A percentile compares a stretch with the other conserved stretches of the same genome.
phyloP scores from a whole-genome alignment of 129 eudicot genomes.

The Mikania micrantha region DNA sequence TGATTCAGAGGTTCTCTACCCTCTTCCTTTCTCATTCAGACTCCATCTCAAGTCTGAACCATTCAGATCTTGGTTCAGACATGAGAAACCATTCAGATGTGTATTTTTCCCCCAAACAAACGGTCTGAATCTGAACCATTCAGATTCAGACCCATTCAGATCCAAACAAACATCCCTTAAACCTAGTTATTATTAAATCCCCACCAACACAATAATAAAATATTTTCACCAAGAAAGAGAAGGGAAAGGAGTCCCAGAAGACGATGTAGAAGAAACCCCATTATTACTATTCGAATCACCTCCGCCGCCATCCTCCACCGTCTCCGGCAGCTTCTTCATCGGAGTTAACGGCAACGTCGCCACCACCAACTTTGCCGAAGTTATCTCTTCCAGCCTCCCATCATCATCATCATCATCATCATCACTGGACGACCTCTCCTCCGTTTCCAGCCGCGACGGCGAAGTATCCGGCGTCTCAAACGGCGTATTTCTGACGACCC shows the following conservation, averaged over 20 bases:
- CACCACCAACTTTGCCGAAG: slow-evolving; percentile 10
- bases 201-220: neutral
- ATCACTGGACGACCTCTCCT: slow-evolving; percentile 30
- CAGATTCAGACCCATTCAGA: too few species aligned
- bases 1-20: too few species aligned
- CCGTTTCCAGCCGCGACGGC: slow-evolving; percentile 60
- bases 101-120: too few species aligned
- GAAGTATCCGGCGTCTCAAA: slow-evolving; percentile 83
- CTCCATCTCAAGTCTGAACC: too few species aligned
- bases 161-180: too few species aligned
- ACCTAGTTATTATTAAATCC: neutral
- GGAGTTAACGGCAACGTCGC: slow-evolving; percentile 60
- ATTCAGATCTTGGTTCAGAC: too few species aligned
- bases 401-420: neutral
- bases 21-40: too few species aligned
- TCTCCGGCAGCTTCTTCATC: slow-evolving; percentile 63
- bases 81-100: too few species aligned
- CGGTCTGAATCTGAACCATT: too few species aligned
- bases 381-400: slow-evolving; percentile 3
- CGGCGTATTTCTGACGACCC: slow-evolving; percentile 48
- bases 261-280: slow-evolving; percentile 46
- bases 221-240: slow-evolving; percentile 64
- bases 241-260: slow-evolving; percentile 60
- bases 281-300: slow-evolving; percentile 34
- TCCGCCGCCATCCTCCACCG: slow-evolving; percentile 34